A percentile compares a stretch with the other conserved stretches of the same genome.
Evolutionary conservation across 306 rosid species (phyloP).

Genomic region (Casuarina glauca): DNA sequence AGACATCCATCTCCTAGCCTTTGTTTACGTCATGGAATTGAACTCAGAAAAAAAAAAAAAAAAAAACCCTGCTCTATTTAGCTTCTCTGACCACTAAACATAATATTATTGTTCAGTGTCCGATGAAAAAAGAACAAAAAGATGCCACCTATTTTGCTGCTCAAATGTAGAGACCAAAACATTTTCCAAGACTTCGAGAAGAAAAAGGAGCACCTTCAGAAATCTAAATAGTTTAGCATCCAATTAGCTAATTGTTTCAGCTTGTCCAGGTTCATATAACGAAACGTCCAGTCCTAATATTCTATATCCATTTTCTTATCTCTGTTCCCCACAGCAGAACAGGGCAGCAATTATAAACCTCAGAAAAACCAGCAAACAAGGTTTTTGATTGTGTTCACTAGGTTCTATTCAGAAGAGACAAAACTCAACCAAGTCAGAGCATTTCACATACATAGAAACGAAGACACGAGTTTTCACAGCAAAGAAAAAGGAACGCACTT

Average conservation of each 20-base stretch:
- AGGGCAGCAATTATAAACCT: background rate
- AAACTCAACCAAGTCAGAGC: background rate
- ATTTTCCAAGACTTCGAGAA: no score
- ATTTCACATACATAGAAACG: background rate
- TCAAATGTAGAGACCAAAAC: no score
- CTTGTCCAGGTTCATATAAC: background rate
- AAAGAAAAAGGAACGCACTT: conserved; percentile 34
- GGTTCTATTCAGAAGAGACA: background rate
- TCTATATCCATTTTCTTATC: background rate
- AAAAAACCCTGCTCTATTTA: background rate
- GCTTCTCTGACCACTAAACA: background rate
- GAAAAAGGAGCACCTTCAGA: background rate
- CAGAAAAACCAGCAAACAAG: background rate
- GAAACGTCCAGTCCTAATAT: background rate
- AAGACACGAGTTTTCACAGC: background rate
- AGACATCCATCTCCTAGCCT: background rate
- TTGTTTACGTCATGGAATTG: background rate
- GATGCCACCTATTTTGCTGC: background rate
- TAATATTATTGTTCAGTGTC: background rate
- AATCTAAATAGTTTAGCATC: background rate
- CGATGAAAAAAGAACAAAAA: background rate
- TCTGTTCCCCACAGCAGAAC: background rate
- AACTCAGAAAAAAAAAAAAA: background rate
- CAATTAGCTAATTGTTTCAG: background rate
- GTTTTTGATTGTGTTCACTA: background rate